Evolutionary conservation across 2,329 filamentous ascomycete species (phyloP).

Genomic region (Drechslera avenae): DNA sequence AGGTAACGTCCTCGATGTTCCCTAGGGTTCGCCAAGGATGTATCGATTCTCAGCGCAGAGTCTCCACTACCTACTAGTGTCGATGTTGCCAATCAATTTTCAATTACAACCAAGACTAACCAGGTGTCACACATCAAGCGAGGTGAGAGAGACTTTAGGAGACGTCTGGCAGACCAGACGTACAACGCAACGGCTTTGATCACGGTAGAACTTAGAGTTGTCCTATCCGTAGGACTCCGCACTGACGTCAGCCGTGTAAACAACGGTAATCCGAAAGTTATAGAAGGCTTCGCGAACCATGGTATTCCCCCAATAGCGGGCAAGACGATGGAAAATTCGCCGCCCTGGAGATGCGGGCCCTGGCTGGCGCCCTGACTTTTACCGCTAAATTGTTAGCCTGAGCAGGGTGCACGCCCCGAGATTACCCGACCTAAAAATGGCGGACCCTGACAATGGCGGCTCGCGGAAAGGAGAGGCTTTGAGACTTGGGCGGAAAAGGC

Average conservation of each 20-base stretch:
- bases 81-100: too few relatives aligned
- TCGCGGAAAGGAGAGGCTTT: slow-evolving; percentile 16
- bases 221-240: too few relatives aligned
- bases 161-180: too few relatives aligned
- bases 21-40: too few relatives aligned
- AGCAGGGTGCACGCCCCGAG: slow-evolving; percentile 17
- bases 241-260: slow-evolving; percentile 4
- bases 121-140: too few relatives aligned
- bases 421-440: slow-evolving; percentile 28
- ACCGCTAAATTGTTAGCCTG: slow-evolving; percentile 25
- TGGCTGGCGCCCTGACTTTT: slow-evolving; percentile 6
- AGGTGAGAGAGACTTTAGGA: too few relatives aligned
- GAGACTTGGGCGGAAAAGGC: slow-evolving; percentile 21
- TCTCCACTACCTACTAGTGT: too few relatives aligned
- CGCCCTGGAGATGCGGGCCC: slow-evolving; percentile 22
- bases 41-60: too few relatives aligned
- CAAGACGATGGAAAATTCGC: slow-evolving; percentile 25
- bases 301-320: slow-evolving; percentile 18
- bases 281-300: slow-evolving; percentile 18
- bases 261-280: slow-evolving; percentile 12
- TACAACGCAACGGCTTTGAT: too few relatives aligned
- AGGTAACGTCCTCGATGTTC: too few relatives aligned
- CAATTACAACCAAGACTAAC: too few relatives aligned
- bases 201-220: too few relatives aligned
- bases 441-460: slow-evolving; percentile 15